phyloP scores from a whole-genome alignment of 2,329 filamentous ascomycete genomes.

The Nigrospora sphaerica region DNA sequence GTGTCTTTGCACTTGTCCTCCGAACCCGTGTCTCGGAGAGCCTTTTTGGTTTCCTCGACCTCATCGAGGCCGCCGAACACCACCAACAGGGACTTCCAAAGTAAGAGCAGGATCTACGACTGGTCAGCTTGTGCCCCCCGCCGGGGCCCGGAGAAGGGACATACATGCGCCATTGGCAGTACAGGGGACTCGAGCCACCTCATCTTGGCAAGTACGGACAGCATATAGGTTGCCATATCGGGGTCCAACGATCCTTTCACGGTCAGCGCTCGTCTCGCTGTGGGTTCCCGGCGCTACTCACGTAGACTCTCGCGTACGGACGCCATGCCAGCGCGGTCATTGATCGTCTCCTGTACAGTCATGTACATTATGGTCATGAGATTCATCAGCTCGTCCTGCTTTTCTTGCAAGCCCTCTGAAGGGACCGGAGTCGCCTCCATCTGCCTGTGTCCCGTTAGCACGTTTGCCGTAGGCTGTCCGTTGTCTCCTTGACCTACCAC shows the following conservation, averaged over 20 bases:
- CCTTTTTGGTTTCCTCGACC: slow-evolving; percentile 66
- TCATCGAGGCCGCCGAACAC: slow-evolving; percentile 75
- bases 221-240: slow-evolving; percentile 63
- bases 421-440: slow-evolving; percentile 37
- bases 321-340: slow-evolving; percentile 41
- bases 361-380: slow-evolving; percentile 59
- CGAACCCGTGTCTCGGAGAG: slow-evolving; percentile 53
- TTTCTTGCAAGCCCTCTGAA: slow-evolving; percentile 34
- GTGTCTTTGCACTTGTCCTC: slow-evolving; percentile 63
- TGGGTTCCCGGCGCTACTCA: slow-evolving; percentile 25
- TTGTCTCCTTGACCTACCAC: slow-evolving; percentile 32
- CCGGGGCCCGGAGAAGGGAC: slow-evolving; percentile 3
- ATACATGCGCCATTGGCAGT: slow-evolving; percentile 58
- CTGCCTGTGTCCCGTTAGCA: slow-evolving; percentile 7
- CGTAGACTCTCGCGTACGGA: slow-evolving; percentile 41
- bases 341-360: slow-evolving; percentile 48
- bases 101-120: slow-evolving; percentile 63
- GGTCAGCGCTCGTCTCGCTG: slow-evolving; percentile 10
- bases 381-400: slow-evolving; percentile 54
- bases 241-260: slow-evolving; percentile 51
- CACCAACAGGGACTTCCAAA: slow-evolving; percentile 88
- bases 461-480: too few species aligned
- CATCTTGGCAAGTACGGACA: slow-evolving; percentile 60
- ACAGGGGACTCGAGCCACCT: slow-evolving; percentile 64
- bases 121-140: background rate